phyloP scores from a whole-genome alignment of 1,139 yeast genomes.

The Lodderomyces pseudojiufengensis region DNA sequence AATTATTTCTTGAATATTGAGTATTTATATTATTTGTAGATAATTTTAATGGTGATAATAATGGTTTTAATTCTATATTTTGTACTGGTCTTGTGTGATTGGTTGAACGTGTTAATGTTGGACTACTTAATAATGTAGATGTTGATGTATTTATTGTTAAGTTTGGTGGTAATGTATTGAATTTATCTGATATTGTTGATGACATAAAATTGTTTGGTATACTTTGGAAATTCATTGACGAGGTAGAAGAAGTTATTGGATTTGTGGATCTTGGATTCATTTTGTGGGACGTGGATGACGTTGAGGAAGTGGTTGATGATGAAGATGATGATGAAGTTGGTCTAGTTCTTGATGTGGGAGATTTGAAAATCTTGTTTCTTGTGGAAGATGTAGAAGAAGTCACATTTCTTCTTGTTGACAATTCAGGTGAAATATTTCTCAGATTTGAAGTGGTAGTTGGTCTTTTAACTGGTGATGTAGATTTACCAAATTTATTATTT shows the following conservation, averaged over 20 bases:
- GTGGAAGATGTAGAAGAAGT: constrained; percentile 3
- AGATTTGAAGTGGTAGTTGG: no score
- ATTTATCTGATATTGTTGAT: constrained; percentile 9
- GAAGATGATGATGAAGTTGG: constrained; percentile 1
- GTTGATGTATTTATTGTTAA: constrained; percentile 9
- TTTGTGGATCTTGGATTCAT: background rate
- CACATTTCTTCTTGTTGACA: background rate
- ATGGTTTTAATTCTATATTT: constrained; percentile 25
- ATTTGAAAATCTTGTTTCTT: constrained; percentile 1
- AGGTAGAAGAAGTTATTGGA: no score
- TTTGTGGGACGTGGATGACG: background rate
- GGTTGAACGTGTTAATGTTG: constrained; percentile 15
- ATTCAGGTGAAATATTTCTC: no score
- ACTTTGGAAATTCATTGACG: no score
- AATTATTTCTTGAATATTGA: background rate
- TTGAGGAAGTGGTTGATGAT: background rate
- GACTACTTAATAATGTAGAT: constrained; percentile 16
- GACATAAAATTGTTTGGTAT: no score
- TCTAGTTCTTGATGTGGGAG: constrained; percentile 7
- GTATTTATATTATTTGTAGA: constrained; percentile 3
- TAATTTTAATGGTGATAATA: constrained; percentile 26
- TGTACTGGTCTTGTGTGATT: constrained; percentile 10
- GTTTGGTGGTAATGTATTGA: constrained; percentile 19
- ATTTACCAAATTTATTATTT: constrained; percentile 4
- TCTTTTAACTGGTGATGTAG: constrained; percentile 5